Evolutionary conservation across 148 eudicot species (phyloP).

Genomic region (Nyssa sinensis): DNA sequence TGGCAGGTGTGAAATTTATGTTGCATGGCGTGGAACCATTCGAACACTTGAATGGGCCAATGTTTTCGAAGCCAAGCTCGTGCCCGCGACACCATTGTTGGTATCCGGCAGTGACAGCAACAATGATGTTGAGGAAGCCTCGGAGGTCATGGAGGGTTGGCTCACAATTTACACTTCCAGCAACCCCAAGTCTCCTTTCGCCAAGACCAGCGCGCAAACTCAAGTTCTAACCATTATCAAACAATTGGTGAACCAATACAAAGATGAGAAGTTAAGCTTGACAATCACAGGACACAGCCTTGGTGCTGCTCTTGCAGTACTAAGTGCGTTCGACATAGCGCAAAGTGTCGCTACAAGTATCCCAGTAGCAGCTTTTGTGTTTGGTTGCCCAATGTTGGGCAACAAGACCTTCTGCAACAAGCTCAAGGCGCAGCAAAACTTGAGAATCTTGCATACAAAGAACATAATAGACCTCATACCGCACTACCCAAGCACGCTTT

Average conservation of each 20-base stretch:
- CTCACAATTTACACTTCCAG: slow-evolving; percentile 22
- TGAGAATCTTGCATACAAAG: not conserved
- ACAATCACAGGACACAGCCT: slow-evolving; percentile 21
- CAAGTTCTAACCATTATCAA: slow-evolving; percentile 20
- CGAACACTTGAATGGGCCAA: not conserved
- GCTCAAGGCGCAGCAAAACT: not conserved
- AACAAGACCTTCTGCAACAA: not conserved
- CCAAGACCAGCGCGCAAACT: slow-evolving; percentile 12
- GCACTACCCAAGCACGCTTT: slow-evolving; percentile 13
- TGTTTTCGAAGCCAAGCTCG: not conserved
- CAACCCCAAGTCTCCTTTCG: slow-evolving; percentile 17
- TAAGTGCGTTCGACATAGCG: not conserved
- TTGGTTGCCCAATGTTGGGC: not conserved
- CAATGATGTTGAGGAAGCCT: slow-evolving; percentile 21
- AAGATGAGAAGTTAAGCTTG: slow-evolving; percentile 16
- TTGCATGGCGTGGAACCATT: slow-evolving; percentile 28
- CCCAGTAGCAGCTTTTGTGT: not conserved
- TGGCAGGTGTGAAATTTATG: slow-evolving; percentile 23
- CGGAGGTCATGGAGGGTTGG: slow-evolving; percentile 24
- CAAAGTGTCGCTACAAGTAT: not conserved
- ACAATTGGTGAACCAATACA: slow-evolving; percentile 3
- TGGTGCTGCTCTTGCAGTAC: slow-evolving; percentile 10
- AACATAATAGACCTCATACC: not conserved
- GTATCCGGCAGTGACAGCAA: slow-evolving; percentile 26
- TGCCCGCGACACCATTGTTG: slow-evolving; percentile 9